phyloP scores from a whole-genome alignment of 345 rosid genomes.

The Dipteronia sinensis region DNA sequence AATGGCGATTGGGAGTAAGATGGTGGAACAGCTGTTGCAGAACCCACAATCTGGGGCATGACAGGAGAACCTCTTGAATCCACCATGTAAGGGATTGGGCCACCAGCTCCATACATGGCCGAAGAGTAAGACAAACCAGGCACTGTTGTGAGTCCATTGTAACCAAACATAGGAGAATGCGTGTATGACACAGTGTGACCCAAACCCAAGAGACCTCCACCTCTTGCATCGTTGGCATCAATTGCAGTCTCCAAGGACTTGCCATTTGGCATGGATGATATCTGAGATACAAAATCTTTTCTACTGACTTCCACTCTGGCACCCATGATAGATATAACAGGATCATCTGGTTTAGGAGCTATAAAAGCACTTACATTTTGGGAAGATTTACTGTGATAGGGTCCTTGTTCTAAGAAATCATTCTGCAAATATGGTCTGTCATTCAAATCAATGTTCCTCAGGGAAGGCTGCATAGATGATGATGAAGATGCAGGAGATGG shows the following conservation, averaged over 20 bases:
- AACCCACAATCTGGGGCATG: slow-evolving; percentile 61
- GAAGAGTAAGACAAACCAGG: slow-evolving; percentile 59
- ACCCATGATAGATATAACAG: slow-evolving; percentile 74
- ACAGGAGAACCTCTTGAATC: slow-evolving; percentile 71
- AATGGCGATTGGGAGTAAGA: slow-evolving; percentile 60
- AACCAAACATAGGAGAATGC: slow-evolving; percentile 60
- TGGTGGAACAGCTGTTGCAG: slow-evolving; percentile 50
- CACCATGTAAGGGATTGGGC: slow-evolving; percentile 70
- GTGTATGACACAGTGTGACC: slow-evolving; percentile 54
- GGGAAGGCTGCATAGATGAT: slow-evolving; percentile 63
- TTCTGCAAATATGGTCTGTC: slow-evolving; percentile 62
- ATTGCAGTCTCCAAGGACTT: slow-evolving; percentile 49
- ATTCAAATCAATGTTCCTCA: slow-evolving; percentile 87
- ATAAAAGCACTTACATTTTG: slow-evolving; percentile 42
- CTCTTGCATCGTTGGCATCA: slow-evolving; percentile 51
- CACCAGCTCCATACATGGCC: slow-evolving; percentile 59
- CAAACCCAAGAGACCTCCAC: slow-evolving; percentile 59
- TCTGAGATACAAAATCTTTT: slow-evolving; percentile 50
- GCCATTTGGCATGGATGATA: slow-evolving; percentile 57
- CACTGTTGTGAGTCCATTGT: slow-evolving; percentile 52
- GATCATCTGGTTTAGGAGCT: slow-evolving; percentile 51
- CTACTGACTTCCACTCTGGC: slow-evolving; percentile 63
- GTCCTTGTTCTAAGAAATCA: slow-evolving; percentile 56
- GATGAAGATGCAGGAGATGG: slow-evolving; percentile 82
- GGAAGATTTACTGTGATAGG: slow-evolving; percentile 33